Evolutionary conservation across 805 yeast genomes (phyloP).

Genomic region (Candida incommunis): DNA sequence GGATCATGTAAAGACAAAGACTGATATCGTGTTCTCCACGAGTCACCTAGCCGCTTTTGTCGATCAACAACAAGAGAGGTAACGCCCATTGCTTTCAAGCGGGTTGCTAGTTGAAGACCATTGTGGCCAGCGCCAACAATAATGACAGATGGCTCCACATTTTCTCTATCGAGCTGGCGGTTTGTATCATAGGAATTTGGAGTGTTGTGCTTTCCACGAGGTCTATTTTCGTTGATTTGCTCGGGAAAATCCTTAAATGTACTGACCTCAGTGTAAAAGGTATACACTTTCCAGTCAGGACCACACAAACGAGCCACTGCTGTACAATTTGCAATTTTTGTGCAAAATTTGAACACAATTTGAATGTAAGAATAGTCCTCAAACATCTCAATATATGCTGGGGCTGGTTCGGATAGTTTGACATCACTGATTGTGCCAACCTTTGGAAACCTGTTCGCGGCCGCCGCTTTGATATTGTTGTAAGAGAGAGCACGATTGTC

Average conservation of each 20-base stretch:
- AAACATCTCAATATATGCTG: not conserved
- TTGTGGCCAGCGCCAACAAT: conserved; percentile 36
- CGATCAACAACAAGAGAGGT: conserved; percentile 27
- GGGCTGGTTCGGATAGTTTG: not conserved
- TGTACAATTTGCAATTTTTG: not conserved
- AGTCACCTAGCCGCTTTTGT: conserved; percentile 28
- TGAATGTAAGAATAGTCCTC: not conserved
- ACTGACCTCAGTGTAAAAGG: not conserved
- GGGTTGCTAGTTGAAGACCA: conserved; percentile 30
- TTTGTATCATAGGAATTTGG: not conserved
- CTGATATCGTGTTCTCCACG: conserved; percentile 33
- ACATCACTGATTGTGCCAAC: not conserved
- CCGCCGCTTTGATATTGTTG: not conserved
- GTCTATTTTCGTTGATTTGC: not conserved
- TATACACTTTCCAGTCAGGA: not conserved
- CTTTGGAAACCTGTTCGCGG: not conserved
- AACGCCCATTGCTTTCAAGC: conserved; percentile 29
- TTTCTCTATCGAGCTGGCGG: not conserved
- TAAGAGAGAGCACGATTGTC: not conserved
- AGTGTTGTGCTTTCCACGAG: not conserved
- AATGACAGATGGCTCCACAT: conserved; percentile 25
- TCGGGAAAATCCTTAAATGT: not conserved
- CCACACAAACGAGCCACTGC: not conserved
- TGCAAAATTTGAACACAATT: not conserved
- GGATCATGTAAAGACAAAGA: conserved; percentile 34